A percentile compares a stretch with the other conserved stretches of the same genome.
phyloP scores from a whole-genome alignment of 129 eudicot genomes.

The Flaveria brownii region DNA sequence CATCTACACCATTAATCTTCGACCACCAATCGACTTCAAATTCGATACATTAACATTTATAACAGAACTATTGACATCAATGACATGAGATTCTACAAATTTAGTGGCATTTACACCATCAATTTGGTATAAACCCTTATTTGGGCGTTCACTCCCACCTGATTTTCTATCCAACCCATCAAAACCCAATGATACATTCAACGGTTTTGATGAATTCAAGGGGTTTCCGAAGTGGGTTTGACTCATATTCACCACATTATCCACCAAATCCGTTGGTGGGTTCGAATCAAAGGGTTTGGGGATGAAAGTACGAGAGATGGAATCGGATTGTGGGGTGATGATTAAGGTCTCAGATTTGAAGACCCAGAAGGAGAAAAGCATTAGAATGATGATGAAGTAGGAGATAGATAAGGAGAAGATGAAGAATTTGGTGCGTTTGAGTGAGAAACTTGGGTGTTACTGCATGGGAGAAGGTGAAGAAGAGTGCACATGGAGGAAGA shows the following conservation, averaged over 20 bases:
- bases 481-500: neutral
- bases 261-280: conserved; percentile 17
- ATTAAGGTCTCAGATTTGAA: no score
- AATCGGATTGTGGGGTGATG: conserved; percentile 27
- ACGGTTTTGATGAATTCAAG: conserved; percentile 42
- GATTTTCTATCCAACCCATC: conserved; percentile 27
- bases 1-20: conserved; percentile 26
- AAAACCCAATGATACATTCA: conserved; percentile 17
- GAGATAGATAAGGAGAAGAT: no score
- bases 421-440: no score
- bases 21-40: no score
- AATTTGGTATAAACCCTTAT: neutral
- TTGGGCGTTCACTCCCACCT: conserved; percentile 27
- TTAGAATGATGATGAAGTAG: no score
- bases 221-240: conserved; percentile 43
- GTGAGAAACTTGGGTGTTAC: no score
- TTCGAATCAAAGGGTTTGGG: conserved; percentile 24
- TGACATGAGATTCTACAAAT: no score
- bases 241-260: neutral
- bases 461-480: no score
- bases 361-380: no score
- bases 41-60: no score
- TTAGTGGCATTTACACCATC: no score
- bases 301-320: conserved; percentile 21
- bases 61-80: no score